phyloP scores from a whole-genome alignment of 1,139 yeast species.

The Lodderomyces orthopsilosis region DNA sequence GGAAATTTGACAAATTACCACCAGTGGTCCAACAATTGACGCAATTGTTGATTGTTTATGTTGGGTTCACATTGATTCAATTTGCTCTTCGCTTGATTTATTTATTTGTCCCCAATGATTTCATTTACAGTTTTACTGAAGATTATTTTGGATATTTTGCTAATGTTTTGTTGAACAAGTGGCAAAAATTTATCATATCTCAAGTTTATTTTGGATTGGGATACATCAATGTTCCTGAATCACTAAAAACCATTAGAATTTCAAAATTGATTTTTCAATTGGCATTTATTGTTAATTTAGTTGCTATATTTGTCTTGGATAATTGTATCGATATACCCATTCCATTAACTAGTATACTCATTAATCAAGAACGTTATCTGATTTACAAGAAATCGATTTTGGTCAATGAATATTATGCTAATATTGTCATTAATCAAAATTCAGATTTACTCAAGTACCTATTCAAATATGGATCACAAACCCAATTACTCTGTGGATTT shows the following conservation, averaged over 20 bases:
- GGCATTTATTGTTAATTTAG: conserved; percentile 5
- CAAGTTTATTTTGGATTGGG: conserved; percentile 13
- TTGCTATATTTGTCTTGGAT: background rate
- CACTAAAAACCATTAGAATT: background rate
- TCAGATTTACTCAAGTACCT: conserved; percentile 1
- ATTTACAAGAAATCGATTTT: conserved; percentile 13
- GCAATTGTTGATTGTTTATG: conserved; percentile 6
- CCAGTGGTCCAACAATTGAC: conserved; percentile 6
- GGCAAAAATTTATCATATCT: conserved; percentile 10
- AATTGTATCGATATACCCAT: background rate
- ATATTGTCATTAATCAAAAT: conserved; percentile 1
- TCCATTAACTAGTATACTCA: conserved; percentile 4
- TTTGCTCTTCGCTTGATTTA: conserved; percentile 8
- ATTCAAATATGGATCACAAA: background rate
- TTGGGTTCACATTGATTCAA: conserved; percentile 6
- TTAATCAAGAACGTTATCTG: conserved; percentile 9
- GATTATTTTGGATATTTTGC: conserved; percentile 8
- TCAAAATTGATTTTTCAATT: conserved; percentile 5
- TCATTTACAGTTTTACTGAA: conserved; percentile 7
- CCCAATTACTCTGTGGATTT: conserved; percentile 5
- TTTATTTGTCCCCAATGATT: conserved; percentile 10
- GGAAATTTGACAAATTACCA: conserved; percentile 7
- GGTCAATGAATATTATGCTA: conserved; percentile 11
- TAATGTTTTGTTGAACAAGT: conserved; percentile 8
- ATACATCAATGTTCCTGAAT: conserved; percentile 7